Evolutionary conservation across 2,329 filamentous ascomycete genomes (phyloP).

Genomic region (Talaromyces pinophilus): DNA sequence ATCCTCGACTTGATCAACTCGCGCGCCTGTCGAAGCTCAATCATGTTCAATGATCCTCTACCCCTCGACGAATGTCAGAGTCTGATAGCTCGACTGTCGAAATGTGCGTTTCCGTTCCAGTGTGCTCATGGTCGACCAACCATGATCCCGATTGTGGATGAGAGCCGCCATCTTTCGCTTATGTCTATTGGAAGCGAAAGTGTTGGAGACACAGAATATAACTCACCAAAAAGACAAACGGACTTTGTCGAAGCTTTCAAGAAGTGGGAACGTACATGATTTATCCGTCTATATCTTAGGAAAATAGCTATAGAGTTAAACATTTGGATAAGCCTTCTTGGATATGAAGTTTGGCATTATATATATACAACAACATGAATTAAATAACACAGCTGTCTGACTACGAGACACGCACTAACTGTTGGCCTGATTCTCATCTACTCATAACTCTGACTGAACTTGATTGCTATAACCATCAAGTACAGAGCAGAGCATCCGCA

Average conservation of each 20-base stretch:
- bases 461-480: too few relatives aligned
- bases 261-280: constrained; percentile 19
- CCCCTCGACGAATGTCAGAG: constrained; percentile 40
- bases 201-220: not conserved
- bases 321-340: not conserved
- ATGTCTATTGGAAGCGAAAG: not conserved
- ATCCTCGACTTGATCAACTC: constrained; percentile 65
- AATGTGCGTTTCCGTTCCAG: constrained; percentile 52
- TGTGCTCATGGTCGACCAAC: constrained; percentile 54
- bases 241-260: constrained; percentile 23
- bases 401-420: too few relatives aligned
- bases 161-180: not conserved
- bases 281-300: not conserved
- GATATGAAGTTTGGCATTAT: not conserved
- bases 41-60: constrained; percentile 55
- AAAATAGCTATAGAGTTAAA: too few relatives aligned
- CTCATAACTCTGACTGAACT: too few relatives aligned
- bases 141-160: constrained; percentile 48
- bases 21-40: constrained; percentile 51
- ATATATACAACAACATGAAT: too few relatives aligned
- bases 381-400: too few relatives aligned
- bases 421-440: too few relatives aligned
- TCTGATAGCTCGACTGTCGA: constrained; percentile 41
- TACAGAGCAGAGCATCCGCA: too few relatives aligned
- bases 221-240: not conserved